Base-by-base conservation (phyloP, 441 rosid species). In the Bruguiera hainesii region DNA sequence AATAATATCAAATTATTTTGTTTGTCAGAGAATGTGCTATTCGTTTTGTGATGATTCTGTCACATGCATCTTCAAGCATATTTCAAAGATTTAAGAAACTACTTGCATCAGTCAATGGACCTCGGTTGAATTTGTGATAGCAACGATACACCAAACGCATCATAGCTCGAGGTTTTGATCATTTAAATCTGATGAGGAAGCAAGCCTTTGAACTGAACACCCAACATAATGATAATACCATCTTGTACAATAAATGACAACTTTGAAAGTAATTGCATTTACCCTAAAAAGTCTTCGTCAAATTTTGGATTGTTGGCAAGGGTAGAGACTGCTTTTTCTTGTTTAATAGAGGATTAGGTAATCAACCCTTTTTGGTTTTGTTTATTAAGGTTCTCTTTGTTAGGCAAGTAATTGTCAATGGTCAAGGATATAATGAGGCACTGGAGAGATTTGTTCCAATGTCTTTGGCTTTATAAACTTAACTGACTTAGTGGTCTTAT, bases 391-490 rank as follows among this genome's bases (percentile, higher is more conserved):
- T 15, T 1, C 67, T 66, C 69, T 51, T 73, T 61, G 74, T 78
- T 55, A 77, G 78, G 77, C 66, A 75, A 65, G 50, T 69, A 61
- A 68, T 75, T 74, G 70, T 78, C 77, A 75, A 67, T 78, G 81
- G 79, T 80, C 82, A 80, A 74, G 61, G 63, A 37, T 76, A 80
- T 72, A 63, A 78, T 80, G 73, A 64, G 72, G 60, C 62, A 61
- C 39, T 55, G 18, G 57, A 69, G 71, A 69, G 78, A 70, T 71
- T 74, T 76, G 74, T 70, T 76, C 82, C 82, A 71, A 63, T 35
- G 61, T 80, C 72, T 66, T n/a, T 75, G 82, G 83, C 86, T 75
- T 78, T 80, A 68, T 20, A 29, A 68, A 53, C 75, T 63, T 64
- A 30, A 42, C 56, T 61, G 56, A 61, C 42, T 46, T 64, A 42